Conservation (phyloP, 805 yeast genomes). For the Clavispora fructus region DNA sequence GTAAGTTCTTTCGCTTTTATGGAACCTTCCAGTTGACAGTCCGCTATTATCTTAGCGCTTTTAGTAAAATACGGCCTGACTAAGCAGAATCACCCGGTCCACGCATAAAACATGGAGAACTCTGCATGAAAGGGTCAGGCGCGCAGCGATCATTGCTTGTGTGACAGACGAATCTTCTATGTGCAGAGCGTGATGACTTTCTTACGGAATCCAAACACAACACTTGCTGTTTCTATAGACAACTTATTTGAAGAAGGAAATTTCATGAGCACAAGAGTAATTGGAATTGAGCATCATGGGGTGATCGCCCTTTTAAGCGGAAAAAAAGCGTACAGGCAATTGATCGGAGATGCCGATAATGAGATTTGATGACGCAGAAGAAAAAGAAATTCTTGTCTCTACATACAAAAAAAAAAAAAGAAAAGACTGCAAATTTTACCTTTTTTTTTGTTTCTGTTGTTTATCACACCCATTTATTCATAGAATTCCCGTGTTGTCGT, state of each 20-base stretch:
- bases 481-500: neutral
- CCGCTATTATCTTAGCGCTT: neutral
- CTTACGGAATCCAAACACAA: neutral
- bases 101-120: slow-evolving; percentile 4
- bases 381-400: slow-evolving; percentile 14
- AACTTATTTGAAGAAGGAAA: neutral
- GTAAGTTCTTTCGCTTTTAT: neutral
- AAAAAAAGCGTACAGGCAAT: neutral
- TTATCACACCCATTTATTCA: neutral
- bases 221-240: neutral
- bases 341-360: neutral
- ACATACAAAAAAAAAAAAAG: slow-evolving; percentile 4
- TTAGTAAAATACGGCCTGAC: neutral
- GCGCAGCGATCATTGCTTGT: slow-evolving; percentile 12
- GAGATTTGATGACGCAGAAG: slow-evolving; percentile 6
- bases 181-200: slow-evolving; percentile 8
- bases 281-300: neutral
- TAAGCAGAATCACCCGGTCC: neutral
- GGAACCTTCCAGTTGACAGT: neutral
- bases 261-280: neutral
- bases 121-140: slow-evolving; percentile 8
- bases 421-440: slow-evolving; percentile 8
- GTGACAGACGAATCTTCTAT: slow-evolving; percentile 6
- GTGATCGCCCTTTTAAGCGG: neutral
- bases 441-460: neutral